Percentiles rank a stretch among this genome's conserved stretches.
These are phyloP conservation scores for Quercus bicolor DNA, from an alignment of 306 rosid genomes.

Conservation along the genomic window DNA sequence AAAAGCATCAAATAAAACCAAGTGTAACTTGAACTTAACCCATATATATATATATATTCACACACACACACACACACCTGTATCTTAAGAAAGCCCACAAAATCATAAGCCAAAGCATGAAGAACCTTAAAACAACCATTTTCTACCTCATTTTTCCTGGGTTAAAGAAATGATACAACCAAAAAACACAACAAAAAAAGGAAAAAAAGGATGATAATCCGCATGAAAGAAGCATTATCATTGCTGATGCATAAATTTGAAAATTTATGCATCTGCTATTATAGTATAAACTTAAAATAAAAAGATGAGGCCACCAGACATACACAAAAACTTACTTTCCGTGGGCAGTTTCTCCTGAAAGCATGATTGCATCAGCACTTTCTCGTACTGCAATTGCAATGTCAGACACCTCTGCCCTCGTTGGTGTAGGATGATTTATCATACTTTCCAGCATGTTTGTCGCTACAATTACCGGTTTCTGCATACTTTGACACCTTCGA, in stretches of 20 bases:
- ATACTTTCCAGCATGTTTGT: conserved; percentile 99
- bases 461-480: conserved; percentile 95
- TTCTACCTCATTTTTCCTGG: background rate
- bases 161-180: background rate
- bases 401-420: conserved; percentile 97
- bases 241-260: background rate
- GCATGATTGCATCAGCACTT: conserved; percentile 97
- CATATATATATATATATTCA: too few relatives aligned
- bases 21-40: too few relatives aligned
- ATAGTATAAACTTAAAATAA: background rate
- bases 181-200: background rate
- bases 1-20: too few relatives aligned
- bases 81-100: background rate
- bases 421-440: conserved; percentile 93
- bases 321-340: conserved; percentile 70
- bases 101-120: background rate
- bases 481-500: conserved; percentile 71
- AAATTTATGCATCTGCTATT: background rate
- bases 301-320: background rate
- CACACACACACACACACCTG: too few relatives aligned
- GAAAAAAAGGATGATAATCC: background rate
- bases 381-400: conserved; percentile 93
- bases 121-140: background rate
- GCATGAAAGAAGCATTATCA: background rate
- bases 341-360: conserved; percentile 99